Evolutionary conservation across 768 basidiomycete species (phyloP).

Genomic region (Lactifluus subvellereus): DNA sequence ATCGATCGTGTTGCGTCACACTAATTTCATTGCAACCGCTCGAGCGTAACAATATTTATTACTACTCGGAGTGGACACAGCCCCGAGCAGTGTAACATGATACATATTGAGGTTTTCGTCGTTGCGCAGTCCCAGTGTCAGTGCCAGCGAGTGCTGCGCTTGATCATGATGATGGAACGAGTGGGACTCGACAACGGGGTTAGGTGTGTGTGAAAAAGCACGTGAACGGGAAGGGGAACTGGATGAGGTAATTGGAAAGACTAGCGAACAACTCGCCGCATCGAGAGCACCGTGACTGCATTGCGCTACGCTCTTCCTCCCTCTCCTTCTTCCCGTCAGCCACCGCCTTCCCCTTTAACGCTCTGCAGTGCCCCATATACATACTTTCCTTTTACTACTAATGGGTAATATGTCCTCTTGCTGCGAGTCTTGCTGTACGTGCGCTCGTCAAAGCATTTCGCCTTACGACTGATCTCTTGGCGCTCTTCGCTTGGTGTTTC

Average conservation of each 20-base stretch:
- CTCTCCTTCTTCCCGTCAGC: constrained; percentile 3
- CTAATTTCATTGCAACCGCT: neutral
- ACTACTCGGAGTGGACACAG: neutral
- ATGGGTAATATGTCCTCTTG: constrained; percentile 80
- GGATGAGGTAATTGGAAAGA: neutral
- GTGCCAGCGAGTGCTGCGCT: neutral
- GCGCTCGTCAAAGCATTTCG: neutral
- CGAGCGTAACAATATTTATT: neutral
- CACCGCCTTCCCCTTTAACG: constrained; percentile 17
- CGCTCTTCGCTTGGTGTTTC: constrained; percentile 17
- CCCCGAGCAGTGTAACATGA: neutral
- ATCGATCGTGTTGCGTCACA: neutral
- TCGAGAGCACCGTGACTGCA: neutral
- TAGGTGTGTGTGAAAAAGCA: neutral
- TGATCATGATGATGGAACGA: no score
- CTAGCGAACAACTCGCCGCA: neutral
- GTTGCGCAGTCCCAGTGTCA: constrained; percentile 10
- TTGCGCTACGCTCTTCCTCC: neutral
- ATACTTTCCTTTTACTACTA: constrained; percentile 33
- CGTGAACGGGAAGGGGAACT: neutral
- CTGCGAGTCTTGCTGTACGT: constrained; percentile 79
- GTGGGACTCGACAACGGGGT: neutral
- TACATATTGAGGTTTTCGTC: neutral
- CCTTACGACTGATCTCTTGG: constrained; percentile 16
- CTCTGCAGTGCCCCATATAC: constrained; percentile 9